A percentile compares a stretch with the other conserved stretches of the same genome.
phyloP scores from a whole-genome alignment of 108 stramenopile genomes.

The Discostella stelligeroides region DNA sequence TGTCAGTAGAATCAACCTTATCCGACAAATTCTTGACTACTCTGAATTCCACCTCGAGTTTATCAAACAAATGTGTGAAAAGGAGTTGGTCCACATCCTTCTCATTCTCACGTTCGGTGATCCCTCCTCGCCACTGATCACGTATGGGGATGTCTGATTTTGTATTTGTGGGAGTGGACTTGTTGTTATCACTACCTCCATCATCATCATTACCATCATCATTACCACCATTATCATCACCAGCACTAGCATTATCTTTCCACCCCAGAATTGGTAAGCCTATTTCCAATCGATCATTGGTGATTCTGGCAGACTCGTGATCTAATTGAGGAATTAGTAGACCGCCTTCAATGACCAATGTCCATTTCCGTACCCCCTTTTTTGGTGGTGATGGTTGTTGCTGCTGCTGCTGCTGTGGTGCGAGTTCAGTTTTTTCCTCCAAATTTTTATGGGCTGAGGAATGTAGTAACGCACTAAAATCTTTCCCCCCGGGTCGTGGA shows the following conservation, averaged over 20 bases:
- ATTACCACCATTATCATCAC: not conserved
- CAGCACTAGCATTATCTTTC: constrained; percentile 7
- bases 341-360: constrained; percentile 73
- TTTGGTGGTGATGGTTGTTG: constrained; percentile 1
- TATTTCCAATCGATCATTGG: constrained; percentile 46
- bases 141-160: constrained; percentile 27
- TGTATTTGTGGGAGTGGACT: constrained; percentile 16
- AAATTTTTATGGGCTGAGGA: constrained; percentile 30
- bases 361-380: constrained; percentile 52
- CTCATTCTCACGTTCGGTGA: constrained; percentile 55
- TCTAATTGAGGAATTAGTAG: constrained; percentile 71
- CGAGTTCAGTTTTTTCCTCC: not conserved
- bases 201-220: constrained; percentile 4
- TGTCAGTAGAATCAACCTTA: not conserved
- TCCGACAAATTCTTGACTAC: constrained; percentile 17
- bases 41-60: constrained; percentile 63
- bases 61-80: constrained; percentile 85
- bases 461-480: constrained; percentile 30
- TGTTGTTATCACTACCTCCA: not conserved
- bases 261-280: constrained; percentile 36
- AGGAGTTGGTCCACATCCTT: constrained; percentile 52
- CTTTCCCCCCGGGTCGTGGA: constrained; percentile 31
- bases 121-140: constrained; percentile 48
- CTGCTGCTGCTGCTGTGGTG: not conserved
- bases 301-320: constrained; percentile 60